Evolutionary conservation across 805 yeast genomes (phyloP), one percentile per base, ranked within the genome.

Genomic region (Kregervanrija delftensis): DNA sequence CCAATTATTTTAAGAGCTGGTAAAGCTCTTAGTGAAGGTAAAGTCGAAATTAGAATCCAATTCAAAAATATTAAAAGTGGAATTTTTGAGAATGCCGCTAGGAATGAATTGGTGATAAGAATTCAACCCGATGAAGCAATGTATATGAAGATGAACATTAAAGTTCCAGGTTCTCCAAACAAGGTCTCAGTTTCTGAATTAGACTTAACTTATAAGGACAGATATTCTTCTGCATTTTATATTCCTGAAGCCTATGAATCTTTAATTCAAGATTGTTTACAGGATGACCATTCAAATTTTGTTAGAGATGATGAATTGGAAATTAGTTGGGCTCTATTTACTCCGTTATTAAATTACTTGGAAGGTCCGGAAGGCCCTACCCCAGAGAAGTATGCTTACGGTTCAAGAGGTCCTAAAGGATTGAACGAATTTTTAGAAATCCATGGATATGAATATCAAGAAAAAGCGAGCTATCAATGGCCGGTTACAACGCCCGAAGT

Each of bases 241-340:
- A 90, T 93, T 59, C 98, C 99, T 38, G 96, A 91, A 72, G 98
- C 98, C 36, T 93, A 93, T 66, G 99, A 93, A 72, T 85, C 96
- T 1, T 78, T 93, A 56, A 87, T 93, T 57, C 80, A 95, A 66
- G 98, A 93, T 66, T 86, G 91, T 51, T 67, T 84, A 61, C 76
- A 79, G 54, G 98, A 95, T 46, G 96, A 90, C 67, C 99, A 93
- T 69, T 86, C 98, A 42, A 91, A 91, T 71, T 93, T 93, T 63
- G 98, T 93, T 32, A 83, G 99, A 70, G 97, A 91, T 63, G 99
- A 93, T 64, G 99, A 93, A 71, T 77, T 93, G 61, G 97, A 90
- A 45, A 81, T 83, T 47, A 83, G 95, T 49, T 93, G 99, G 99
- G 75, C 74, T 55, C 71, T 93, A 47, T 93, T 91, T 73, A 93